A percentile compares a stretch with the other conserved stretches of the same genome.
Evolutionary conservation across 305 asterid species (phyloP).

Genomic region (Fraxinus sp.): DNA sequence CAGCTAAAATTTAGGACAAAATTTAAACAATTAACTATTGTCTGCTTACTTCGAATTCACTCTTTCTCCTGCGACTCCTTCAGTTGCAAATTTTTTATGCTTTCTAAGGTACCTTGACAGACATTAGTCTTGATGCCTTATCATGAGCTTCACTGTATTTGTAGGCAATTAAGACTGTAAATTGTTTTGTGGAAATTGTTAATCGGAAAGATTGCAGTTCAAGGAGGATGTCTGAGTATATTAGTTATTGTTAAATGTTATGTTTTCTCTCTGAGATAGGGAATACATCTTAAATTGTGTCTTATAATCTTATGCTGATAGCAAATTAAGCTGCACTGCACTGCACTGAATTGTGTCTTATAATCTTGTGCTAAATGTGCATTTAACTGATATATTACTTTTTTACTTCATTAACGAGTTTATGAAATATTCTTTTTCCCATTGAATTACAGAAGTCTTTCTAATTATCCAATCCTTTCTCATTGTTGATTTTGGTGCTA

Average conservation of each 20-base stretch:
- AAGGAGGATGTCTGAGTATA: not conserved
- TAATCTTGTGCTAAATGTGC: not conserved
- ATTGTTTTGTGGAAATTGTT: not conserved
- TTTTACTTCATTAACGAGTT: not conserved
- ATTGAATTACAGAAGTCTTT: not conserved
- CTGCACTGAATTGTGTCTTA: not conserved
- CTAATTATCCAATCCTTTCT: not conserved
- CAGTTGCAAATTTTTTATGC: not conserved
- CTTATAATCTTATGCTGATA: not conserved
- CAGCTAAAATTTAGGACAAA: not conserved
- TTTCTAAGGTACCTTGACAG: not conserved
- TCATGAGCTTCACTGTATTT: not conserved
- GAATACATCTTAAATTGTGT: not conserved
- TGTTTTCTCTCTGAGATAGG: not conserved
- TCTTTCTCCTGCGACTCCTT: not conserved
- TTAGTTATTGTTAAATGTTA: not conserved
- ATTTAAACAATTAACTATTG: not conserved
- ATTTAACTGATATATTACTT: not conserved
- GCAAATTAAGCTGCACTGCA: not conserved
- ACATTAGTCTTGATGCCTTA: not conserved
- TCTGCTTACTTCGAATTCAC: not conserved
- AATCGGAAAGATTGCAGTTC: not conserved
- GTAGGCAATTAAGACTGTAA: not conserved
- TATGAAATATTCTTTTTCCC: not conserved
- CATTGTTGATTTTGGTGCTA: not conserved